Percentiles rank a stretch among this genome's conserved stretches.
phyloP scores from a whole-genome alignment of 371 early-diverging fungal species.

The Actinomortierella ambigua region DNA sequence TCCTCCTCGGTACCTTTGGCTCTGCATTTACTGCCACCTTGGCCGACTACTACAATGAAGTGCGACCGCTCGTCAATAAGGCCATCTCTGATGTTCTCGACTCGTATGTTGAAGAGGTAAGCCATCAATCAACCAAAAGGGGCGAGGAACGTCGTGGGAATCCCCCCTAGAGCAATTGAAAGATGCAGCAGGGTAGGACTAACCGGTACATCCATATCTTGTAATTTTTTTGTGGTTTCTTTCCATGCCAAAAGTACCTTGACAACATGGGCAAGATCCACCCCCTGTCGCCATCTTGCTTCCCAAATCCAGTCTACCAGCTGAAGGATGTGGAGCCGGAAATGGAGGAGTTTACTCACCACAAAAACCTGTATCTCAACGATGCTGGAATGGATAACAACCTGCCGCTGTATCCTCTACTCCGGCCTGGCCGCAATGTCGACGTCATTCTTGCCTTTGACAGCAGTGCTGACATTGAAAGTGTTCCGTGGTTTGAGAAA shows the following conservation, averaged over 20 bases:
- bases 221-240: neutral
- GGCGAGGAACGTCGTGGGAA: neutral
- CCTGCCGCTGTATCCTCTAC: constrained; percentile 72
- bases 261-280: constrained; percentile 54
- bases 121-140: neutral
- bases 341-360: constrained; percentile 26
- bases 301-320: constrained; percentile 61
- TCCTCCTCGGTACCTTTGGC: constrained; percentile 69
- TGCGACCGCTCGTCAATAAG: constrained; percentile 50
- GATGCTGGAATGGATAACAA: constrained; percentile 84
- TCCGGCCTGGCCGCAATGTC: constrained; percentile 65
- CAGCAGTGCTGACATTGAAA: constrained; percentile 66
- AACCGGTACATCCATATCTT: neutral
- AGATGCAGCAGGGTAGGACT: neutral
- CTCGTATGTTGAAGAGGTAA: constrained; percentile 30
- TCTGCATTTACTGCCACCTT: constrained; percentile 74
- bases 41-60: constrained; percentile 64
- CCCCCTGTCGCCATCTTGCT: constrained; percentile 60
- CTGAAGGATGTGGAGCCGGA: constrained; percentile 35
- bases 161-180: neutral
- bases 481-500: constrained; percentile 67
- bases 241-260: constrained; percentile 32
- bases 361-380: constrained; percentile 58
- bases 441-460: constrained; percentile 76
- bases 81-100: constrained; percentile 34